Evolutionary conservation across 352 stramenopile species (phyloP).

Genomic region (Globisporangium nunn): DNA sequence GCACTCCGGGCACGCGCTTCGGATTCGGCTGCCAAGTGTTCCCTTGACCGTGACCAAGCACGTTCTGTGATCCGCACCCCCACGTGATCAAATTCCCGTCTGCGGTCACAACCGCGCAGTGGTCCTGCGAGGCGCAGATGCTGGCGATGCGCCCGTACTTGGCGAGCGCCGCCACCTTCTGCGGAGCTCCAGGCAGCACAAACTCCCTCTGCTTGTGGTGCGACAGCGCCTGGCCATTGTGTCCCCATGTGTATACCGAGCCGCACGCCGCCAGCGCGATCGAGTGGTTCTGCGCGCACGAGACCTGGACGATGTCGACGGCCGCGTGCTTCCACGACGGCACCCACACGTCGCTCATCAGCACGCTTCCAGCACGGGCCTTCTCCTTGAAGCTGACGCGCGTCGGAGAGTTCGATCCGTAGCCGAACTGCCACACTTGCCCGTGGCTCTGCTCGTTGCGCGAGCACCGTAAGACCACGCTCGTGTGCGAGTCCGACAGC

Average conservation of each 20-base stretch:
- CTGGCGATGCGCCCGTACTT: constrained; percentile 37
- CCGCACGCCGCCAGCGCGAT: constrained; percentile 62
- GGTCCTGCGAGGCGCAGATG: constrained; percentile 68
- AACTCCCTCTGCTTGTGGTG: constrained; percentile 22
- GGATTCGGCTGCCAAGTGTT: constrained; percentile 76
- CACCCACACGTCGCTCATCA: constrained; percentile 56
- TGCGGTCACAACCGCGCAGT: constrained; percentile 66
- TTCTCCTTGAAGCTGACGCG: constrained; percentile 54
- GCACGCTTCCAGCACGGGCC: constrained; percentile 17
- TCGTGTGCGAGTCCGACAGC: constrained; percentile 71
- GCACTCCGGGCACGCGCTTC: constrained; percentile 68
- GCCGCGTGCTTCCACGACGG: constrained; percentile 42
- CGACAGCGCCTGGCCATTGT: constrained; percentile 60
- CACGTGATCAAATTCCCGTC: constrained; percentile 68
- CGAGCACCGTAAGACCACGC: constrained; percentile 50
- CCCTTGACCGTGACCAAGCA: constrained; percentile 57
- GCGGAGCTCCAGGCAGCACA: constrained; percentile 31
- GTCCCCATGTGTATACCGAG: constrained; percentile 70
- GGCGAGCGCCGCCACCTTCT: constrained; percentile 28
- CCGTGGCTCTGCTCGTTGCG: constrained; percentile 47
- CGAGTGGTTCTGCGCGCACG: constrained; percentile 71
- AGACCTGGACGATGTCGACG: constrained; percentile 59
- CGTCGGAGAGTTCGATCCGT: constrained; percentile 59
- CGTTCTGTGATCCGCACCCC: constrained; percentile 59
- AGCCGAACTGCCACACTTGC: constrained; percentile 78